phyloP scores from a whole-genome alignment of 352 stramenopile species.

The Phytophthora sp. region DNA sequence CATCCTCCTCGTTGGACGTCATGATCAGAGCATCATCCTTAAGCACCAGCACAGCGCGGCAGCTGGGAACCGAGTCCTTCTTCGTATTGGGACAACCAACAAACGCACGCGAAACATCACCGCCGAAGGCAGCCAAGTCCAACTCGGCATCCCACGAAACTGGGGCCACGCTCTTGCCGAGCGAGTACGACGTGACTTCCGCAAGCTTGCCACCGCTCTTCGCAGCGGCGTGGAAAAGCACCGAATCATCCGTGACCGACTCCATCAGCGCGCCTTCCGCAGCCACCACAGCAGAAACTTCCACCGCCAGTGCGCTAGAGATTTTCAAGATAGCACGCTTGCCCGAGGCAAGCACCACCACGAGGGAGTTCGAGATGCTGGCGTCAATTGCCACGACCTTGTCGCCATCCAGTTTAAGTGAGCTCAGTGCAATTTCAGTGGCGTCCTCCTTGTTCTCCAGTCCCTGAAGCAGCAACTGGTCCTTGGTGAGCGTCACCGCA shows the following conservation, averaged over 20 bases:
- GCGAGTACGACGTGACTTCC: conserved; percentile 56
- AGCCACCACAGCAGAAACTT: conserved; percentile 47
- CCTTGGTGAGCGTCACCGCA: conserved; percentile 38
- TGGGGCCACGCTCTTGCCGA: conserved; percentile 19
- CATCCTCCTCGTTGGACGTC: conserved; percentile 64
- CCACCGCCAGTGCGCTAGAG: conserved; percentile 36
- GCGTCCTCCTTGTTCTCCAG: conserved; percentile 38
- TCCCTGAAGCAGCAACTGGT: conserved; percentile 42
- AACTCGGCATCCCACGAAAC: conserved; percentile 59
- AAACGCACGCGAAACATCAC: conserved; percentile 56
- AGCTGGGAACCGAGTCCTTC: conserved; percentile 56
- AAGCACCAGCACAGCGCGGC: conserved; percentile 68
- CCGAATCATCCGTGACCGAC: conserved; percentile 59
- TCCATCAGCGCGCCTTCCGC: conserved; percentile 52
- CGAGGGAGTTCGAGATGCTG: conserved; percentile 50
- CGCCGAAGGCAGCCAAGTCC: conserved; percentile 56
- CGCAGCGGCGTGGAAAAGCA: conserved; percentile 58
- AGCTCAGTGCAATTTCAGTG: conserved; percentile 35
- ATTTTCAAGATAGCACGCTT: conserved; percentile 69
- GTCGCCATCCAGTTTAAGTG: conserved; percentile 39
- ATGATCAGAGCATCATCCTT: conserved; percentile 77
- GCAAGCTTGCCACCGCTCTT: conserved; percentile 29
- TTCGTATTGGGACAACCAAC: conserved; percentile 62
- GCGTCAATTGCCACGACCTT: conserved; percentile 49
- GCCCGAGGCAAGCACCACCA: conserved; percentile 57